Conservation (phyloP, 1,284 basidiomycete species). For the Paramarasmius palmivorus region DNA sequence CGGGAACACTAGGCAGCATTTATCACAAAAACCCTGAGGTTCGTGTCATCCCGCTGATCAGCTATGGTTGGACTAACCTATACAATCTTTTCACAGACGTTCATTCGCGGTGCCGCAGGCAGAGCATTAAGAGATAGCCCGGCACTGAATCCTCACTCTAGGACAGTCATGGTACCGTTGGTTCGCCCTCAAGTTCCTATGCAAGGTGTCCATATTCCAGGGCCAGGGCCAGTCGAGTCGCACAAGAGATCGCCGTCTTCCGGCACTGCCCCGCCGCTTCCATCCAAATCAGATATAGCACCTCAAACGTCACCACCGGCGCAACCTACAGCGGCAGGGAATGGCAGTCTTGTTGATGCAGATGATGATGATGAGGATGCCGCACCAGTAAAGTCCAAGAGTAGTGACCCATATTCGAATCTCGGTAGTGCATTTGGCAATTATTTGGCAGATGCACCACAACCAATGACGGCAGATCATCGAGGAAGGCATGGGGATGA, state of each 20-base stretch:
- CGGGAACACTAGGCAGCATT: conserved; percentile 82
- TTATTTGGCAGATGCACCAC: conserved; percentile 65
- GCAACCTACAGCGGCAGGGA: conserved; percentile 29
- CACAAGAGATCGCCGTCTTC: conserved; percentile 17
- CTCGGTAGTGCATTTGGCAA: conserved; percentile 70
- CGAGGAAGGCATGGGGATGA: conserved; percentile 37
- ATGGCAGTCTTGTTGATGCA: conserved; percentile 25
- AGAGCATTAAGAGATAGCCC: conserved; percentile 76
- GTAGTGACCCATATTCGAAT: conserved; percentile 72
- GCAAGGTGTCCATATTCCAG: conserved; percentile 49
- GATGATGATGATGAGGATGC: conserved; percentile 39
- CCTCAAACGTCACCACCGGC: conserved; percentile 16
- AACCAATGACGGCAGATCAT: conserved; percentile 45
- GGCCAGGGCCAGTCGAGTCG: conserved; percentile 69
- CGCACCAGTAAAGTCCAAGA: conserved; percentile 16
- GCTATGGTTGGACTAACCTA: conserved; percentile 5
- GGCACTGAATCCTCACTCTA: conserved; percentile 74
- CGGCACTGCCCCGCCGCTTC: conserved; percentile 23
- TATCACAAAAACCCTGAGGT: conserved; percentile 91
- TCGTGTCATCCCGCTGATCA: conserved; percentile 20
- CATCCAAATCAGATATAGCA: conserved; percentile 20
- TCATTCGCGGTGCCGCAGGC: conserved; percentile 77
- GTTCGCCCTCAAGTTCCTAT: conserved; percentile 52
- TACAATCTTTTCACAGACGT: conserved; percentile 54
- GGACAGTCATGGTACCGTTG: conserved; percentile 67